phyloP scores from a whole-genome alignment of 352 stramenopile species.

The Globisporangium sylvaticum region DNA sequence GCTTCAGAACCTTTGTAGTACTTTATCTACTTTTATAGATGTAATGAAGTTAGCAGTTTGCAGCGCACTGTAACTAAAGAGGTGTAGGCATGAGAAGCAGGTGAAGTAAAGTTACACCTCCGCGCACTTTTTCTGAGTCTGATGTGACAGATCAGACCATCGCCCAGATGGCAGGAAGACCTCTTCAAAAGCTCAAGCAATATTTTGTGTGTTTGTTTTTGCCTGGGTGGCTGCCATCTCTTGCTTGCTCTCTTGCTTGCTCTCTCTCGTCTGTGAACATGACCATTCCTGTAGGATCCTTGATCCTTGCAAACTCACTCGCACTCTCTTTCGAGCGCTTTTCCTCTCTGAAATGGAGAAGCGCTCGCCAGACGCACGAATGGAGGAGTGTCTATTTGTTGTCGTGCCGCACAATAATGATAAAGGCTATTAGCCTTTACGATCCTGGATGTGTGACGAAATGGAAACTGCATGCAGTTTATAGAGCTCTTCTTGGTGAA shows the following conservation, averaged over 20 bases:
- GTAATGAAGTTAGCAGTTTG: too few species aligned
- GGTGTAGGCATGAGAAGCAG: not conserved
- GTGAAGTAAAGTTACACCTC: not conserved
- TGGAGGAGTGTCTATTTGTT: not conserved
- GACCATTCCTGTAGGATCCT: not conserved
- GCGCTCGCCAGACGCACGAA: not conserved
- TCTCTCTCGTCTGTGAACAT: not conserved
- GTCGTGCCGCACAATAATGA: too few species aligned
- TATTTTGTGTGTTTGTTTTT: not conserved
- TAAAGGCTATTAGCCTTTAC: too few species aligned
- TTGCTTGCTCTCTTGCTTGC: not conserved
- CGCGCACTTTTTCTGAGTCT: not conserved
- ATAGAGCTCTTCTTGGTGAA: too few species aligned
- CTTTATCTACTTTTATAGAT: too few species aligned
- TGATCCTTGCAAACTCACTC: not conserved
- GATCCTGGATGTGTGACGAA: not conserved
- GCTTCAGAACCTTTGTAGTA: too few species aligned
- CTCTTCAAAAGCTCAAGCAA: not conserved
- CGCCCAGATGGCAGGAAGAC: not conserved
- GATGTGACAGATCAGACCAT: slow-evolving; percentile 12
- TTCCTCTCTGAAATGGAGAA: not conserved
- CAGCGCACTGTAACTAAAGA: not conserved
- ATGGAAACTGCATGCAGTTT: not conserved
- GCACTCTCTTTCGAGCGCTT: not conserved
- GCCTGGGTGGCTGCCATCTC: not conserved